Base-by-base conservation (phyloP, 2,329 filamentous ascomycete species). In the Coleophoma crateriformis region DNA sequence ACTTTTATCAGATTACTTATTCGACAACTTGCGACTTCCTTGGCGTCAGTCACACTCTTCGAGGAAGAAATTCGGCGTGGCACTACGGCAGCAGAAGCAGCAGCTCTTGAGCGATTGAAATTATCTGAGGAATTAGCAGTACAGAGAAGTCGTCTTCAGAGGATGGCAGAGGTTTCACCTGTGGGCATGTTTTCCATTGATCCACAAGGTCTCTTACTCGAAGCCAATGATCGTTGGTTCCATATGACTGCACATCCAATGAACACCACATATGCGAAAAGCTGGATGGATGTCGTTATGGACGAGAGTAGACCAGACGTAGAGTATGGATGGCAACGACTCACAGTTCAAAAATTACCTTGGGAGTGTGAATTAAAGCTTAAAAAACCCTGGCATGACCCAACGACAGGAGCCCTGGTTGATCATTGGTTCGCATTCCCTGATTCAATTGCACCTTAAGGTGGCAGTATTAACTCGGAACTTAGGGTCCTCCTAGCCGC, bases 161-260 rank as follows among this genome's bases (percentile, higher is more conserved):
- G 87, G 32, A 90, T 94, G 84, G 87, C 88, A 2, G 88, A 91
- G 62, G 87, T 90, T 54, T 85, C 87, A 0, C 87, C 88, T 0
- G 88, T 91, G 1, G 88, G 88, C 32, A 85, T 95, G 71, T 92
- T 91, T 64, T 90, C 91, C 50, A 84, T 87, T n/a, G 79, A 89
- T 60, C 73, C 79, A 1, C 68, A 75, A 45, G 88, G 88, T 4
- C 71, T 76, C 20, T 84, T 94, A 58, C 85, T 79, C 8, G 92
- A 89, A 63, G 88, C 85, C 62, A 94, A 95, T 63, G 85, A 90
- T 52, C 87, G 85, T 62, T 94, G 78, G 77, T 83, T 77, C 73
- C 74, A 80, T 54, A 86, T 90, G 38, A 85, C 85, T 0, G 75
- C 84, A n/a, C 81, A 87, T 46, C 76, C 79, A 1, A 77, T 78